Conservation (phyloP, 805 yeast species). For the Spathaspora arborariae region DNA sequence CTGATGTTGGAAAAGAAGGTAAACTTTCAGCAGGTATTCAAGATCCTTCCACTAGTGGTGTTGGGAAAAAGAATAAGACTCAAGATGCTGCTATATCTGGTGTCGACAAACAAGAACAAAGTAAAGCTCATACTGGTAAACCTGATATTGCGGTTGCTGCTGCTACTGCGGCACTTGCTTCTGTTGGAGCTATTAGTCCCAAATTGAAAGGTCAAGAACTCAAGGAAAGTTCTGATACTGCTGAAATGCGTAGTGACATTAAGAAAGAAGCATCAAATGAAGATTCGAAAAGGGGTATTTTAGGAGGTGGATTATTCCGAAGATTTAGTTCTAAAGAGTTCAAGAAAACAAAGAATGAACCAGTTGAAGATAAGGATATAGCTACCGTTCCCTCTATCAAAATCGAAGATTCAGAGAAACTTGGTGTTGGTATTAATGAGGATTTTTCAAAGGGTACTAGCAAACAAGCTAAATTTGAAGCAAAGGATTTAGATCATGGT, state of each 20-base stretch:
- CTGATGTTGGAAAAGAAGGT: not conserved
- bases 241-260: not conserved
- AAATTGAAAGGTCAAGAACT: not conserved
- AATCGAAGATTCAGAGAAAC: not conserved
- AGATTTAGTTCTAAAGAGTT: not conserved
- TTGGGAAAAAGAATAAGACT: not conserved
- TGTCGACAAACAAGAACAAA: not conserved
- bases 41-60: not conserved
- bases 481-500: no score
- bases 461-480: no score
- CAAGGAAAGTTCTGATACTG: not conserved
- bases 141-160: slow-evolving; percentile 4
- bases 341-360: not conserved
- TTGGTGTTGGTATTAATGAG: not conserved
- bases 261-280: not conserved
- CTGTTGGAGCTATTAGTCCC: not conserved
- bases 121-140: not conserved
- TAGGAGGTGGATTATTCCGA: not conserved
- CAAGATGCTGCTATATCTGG: not conserved
- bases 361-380: not conserved
- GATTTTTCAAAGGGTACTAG: no score
- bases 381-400: not conserved
- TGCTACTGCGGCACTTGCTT: slow-evolving; percentile 8
- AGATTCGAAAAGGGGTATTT: not conserved
- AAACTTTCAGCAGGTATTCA: not conserved